Evolutionary conservation across 768 basidiomycete species (phyloP), one percentile per base, ranked within the genome.

Genomic region (Suillus bovinus): DNA sequence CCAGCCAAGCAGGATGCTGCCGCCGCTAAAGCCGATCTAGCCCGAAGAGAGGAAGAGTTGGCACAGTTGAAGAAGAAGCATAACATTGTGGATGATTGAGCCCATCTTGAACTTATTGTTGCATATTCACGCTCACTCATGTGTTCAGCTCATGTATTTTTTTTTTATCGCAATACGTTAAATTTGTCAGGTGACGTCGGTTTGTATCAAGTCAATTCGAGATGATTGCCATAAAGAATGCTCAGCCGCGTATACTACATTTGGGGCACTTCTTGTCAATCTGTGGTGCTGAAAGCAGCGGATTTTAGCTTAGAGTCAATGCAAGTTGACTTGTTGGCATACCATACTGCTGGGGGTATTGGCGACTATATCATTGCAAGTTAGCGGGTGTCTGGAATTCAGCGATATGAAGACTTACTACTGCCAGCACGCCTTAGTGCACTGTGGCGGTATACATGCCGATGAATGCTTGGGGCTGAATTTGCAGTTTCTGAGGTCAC

Each of bases 1-100:
- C 94, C 95, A 41, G 89, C 94, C n/a, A 93, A 95, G 75, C 94
- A 96, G 70, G 94, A 96, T 69, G 94, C 94, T 2, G 93, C 94
- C 1, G 90, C 93, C 8, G 90, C 91, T 16, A 97, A 97, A 72
- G 92, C 93, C 24, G 96, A 99, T 68, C 78, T 99, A 58, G 92
- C 93, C 16, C 86, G 87, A 68, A 81, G 96, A 70, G 96, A 99
- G 79, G 90, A 94, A 75, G 96, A 96, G 66, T 80, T 98, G 39
- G 86, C 84, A 0, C 86, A 88, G 66, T 81, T 96, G 70, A 98
- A 98, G 83, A 85, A 86, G 77, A 88, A 87, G 73, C 91, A 94
- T 72, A 76, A 94, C 67, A 93, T 96, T 67, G 89, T 88, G 58
- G 92, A 94, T 66, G 83, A 86, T 63, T 90, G 76, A 81, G 59